Evolutionary conservation across 805 yeast genomes (phyloP).

Genomic region (Kodamaea hsintzibuensis): DNA sequence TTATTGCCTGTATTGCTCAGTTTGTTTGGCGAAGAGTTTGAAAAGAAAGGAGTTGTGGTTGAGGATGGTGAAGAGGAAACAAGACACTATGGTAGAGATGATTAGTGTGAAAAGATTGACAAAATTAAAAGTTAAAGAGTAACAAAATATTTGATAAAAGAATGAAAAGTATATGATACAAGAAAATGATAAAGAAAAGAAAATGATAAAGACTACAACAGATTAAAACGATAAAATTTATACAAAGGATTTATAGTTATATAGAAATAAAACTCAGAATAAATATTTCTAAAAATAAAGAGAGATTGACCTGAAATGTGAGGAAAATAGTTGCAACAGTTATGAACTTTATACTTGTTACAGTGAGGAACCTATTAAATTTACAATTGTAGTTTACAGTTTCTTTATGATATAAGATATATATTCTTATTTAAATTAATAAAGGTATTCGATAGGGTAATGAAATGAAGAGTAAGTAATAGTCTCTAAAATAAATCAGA

Average conservation of each 20-base stretch:
- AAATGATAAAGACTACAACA: background rate
- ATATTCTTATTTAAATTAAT: too few species aligned
- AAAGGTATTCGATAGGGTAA: too few species aligned
- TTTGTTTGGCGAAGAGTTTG: background rate
- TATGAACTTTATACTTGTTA: too few species aligned
- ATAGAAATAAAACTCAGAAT: background rate
- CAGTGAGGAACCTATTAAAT: too few species aligned
- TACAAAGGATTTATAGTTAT: background rate
- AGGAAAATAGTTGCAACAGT: too few species aligned
- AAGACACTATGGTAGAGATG: conserved; percentile 1
- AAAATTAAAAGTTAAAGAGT: background rate
- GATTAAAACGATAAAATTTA: background rate
- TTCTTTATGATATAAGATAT: too few species aligned
- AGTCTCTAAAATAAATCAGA: too few species aligned
- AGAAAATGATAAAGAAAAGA: background rate
- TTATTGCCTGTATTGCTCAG: conserved; percentile 71
- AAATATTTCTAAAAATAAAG: too few species aligned
- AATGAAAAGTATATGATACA: background rate
- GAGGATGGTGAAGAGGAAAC: background rate
- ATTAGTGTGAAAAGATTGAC: background rate
- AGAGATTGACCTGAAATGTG: too few species aligned
- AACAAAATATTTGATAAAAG: background rate
- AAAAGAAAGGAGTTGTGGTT: background rate
- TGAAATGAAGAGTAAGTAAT: too few species aligned
- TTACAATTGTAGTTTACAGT: too few species aligned